Evolutionary conservation across 805 yeast species (phyloP), one percentile per base, ranked within the genome.

Genomic region (Starmerella bombi): DNA sequence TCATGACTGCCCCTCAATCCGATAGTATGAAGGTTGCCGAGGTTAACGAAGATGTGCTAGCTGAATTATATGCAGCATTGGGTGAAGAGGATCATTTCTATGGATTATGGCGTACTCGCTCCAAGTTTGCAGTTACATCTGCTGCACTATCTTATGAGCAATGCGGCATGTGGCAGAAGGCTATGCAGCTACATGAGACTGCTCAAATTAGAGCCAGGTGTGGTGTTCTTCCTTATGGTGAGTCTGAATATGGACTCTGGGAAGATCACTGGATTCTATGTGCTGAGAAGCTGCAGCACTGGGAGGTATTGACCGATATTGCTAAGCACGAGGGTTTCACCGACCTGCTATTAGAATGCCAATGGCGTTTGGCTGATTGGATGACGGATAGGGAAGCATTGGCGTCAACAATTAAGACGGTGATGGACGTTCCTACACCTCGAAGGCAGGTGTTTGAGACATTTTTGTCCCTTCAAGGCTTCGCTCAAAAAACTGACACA

Each of bases 321-420:
- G 96, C 98, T 2, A 85, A 88, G 52, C 97, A 93, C 55, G 99
- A 93, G 65, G 96, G 96, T 0, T 93, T 88, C 57, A 85, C 96
- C 0, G 98, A 91, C 55, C 66, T 91, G 49, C 63, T 93, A 20
- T 66, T 91, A n/a, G 99, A 91, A 59, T 93, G 98, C 69, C 98
- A 97, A 29, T 91, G 99, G 99, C 71, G 99, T 55, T 93, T 91
- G 30, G 96, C 98, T 6, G 97, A 91, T 55, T 91, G 98, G 98
- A 79, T 78, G 45, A 77, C 93, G 7, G 98, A 93, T 54, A 72
- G 86, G 48, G 97, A 88, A 49, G 91, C 97, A 0, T 65, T 91
- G 29, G 96, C 86, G 55, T 94, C 83, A 54, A 80, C 94, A 1
- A 93, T 91, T 20, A 83, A 85, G 59, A 81, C 93, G 32, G 94